Percentiles rank a stretch among this genome's conserved stretches.
Conservation (phyloP, 371 early-diverging fungal species). For the Mucor sp. region DNA sequence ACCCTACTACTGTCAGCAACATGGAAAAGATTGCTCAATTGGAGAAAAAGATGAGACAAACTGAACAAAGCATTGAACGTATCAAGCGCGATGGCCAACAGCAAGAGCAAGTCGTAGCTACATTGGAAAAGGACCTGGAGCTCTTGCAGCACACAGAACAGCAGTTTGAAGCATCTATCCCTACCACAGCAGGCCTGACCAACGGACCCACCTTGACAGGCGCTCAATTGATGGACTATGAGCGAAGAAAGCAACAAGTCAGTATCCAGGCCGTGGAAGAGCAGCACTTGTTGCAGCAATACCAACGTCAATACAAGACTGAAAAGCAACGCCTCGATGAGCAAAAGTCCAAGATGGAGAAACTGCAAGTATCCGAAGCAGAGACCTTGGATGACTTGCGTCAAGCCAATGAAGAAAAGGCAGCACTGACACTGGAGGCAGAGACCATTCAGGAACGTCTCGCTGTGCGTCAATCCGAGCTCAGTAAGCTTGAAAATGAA, state of each 20-base stretch:
- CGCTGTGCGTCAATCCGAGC: slow-evolving; percentile 29
- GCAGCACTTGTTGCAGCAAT: slow-evolving; percentile 65
- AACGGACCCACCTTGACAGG: slow-evolving; percentile 28
- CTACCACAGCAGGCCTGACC: slow-evolving; percentile 2
- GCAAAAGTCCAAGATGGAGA: slow-evolving; percentile 58
- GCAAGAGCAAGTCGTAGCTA: slow-evolving; percentile 41
- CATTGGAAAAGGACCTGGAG: slow-evolving; percentile 29
- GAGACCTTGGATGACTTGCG: slow-evolving; percentile 31
- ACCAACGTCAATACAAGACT: slow-evolving; percentile 69
- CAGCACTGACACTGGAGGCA: slow-evolving; percentile 23
- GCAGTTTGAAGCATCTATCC: slow-evolving; percentile 10
- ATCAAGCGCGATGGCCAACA: slow-evolving; percentile 60
- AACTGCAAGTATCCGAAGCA: slow-evolving; percentile 48
- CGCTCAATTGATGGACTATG: slow-evolving; percentile 57
- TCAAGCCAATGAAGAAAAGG: slow-evolving; percentile 30
- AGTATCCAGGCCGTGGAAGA: slow-evolving; percentile 65
- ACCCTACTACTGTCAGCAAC: slow-evolving; percentile 62
- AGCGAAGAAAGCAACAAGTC: slow-evolving; percentile 72
- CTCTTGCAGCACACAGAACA: slow-evolving; percentile 9
- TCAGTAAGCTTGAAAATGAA: slow-evolving; percentile 45
- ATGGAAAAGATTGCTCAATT: slow-evolving; percentile 75
- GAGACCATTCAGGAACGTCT: slow-evolving; percentile 36
- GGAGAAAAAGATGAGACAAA: slow-evolving; percentile 66
- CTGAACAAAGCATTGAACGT: slow-evolving; percentile 52
- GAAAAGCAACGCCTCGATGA: slow-evolving; percentile 63